These are phyloP conservation scores for Deinandra increscens DNA, from an alignment of 129 eudicot species.

Conservation along the genomic window DNA sequence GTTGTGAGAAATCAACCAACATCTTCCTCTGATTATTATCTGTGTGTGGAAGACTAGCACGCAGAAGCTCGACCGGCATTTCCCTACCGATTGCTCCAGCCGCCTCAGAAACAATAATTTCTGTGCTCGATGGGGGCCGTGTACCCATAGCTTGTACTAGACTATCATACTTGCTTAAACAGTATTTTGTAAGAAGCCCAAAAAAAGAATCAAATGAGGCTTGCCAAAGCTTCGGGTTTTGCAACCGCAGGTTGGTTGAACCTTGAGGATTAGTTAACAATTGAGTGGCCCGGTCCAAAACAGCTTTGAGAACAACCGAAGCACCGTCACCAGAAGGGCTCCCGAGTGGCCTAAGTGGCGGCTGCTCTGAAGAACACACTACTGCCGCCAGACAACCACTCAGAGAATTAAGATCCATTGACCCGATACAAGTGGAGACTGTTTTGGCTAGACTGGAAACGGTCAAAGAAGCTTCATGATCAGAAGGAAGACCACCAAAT, in stretches of 20 bases:
- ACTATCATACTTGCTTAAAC: conserved; percentile 77
- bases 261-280: conserved; percentile 39
- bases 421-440: conserved; percentile 57
- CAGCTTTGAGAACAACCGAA: conserved; percentile 60
- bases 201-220: conserved; percentile 90
- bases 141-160: conserved; percentile 62
- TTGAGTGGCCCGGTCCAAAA: conserved; percentile 72
- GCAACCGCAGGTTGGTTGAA: conserved; percentile 39
- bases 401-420: conserved; percentile 86
- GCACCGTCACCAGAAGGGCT: conserved; percentile 93
- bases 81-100: conserved; percentile 70
- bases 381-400: conserved; percentile 98
- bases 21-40: conserved; percentile 69
- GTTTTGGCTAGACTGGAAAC: conserved; percentile 47
- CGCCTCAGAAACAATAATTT: conserved; percentile 54
- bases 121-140: conserved; percentile 41
- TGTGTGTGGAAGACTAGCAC: conserved; percentile 96
- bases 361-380: conserved; percentile 95
- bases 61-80: conserved; percentile 96
- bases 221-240: conserved; percentile 82
- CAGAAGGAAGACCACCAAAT: conserved; percentile 78
- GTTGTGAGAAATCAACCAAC: conserved; percentile 69
- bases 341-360: conserved; percentile 91
- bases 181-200: conserved; percentile 77
- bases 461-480: conserved; percentile 46